phyloP scores from a whole-genome alignment of 768 basidiomycete species.

The Naganishia kalamii region DNA sequence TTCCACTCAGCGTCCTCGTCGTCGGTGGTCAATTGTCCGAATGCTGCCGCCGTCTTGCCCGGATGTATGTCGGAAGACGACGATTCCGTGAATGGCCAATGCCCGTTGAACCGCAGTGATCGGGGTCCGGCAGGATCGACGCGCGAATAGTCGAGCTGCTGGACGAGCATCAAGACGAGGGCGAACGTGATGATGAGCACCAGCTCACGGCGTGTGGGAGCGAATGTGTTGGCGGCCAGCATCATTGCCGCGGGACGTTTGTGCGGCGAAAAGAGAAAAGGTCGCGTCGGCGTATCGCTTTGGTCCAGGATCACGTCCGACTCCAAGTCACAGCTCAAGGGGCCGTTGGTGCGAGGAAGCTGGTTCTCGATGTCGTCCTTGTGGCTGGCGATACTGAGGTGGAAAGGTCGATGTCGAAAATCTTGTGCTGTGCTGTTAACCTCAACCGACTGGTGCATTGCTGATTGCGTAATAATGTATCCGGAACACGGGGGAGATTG shows the following conservation, averaged over 20 bases:
- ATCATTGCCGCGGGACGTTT: background rate
- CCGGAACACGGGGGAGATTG: too few relatives aligned
- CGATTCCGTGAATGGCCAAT: background rate
- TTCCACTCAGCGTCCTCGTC: slow-evolving; percentile 14
- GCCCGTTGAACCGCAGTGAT: slow-evolving; percentile 22
- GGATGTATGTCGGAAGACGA: slow-evolving; percentile 20
- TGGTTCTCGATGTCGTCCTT: background rate
- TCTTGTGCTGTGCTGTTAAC: too few relatives aligned
- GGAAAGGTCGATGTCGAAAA: background rate
- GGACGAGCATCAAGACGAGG: slow-evolving; percentile 62
- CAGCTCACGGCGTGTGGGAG: slow-evolving; percentile 66
- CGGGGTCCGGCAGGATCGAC: slow-evolving; percentile 28
- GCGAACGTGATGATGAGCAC: slow-evolving; percentile 63
- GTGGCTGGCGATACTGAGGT: background rate
- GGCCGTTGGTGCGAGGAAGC: background rate
- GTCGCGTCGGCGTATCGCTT: background rate
- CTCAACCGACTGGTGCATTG: too few relatives aligned
- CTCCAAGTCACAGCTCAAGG: background rate
- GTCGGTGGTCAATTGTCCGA: background rate
- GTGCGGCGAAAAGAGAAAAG: background rate
- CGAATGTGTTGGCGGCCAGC: background rate
- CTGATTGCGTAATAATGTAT: too few relatives aligned
- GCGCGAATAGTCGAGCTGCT: slow-evolving; percentile 62
- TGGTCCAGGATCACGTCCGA: background rate
- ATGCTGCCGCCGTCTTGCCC: slow-evolving; percentile 2